Conservation (phyloP, 1,284 basidiomycete genomes). For the Boletus sp. region DNA sequence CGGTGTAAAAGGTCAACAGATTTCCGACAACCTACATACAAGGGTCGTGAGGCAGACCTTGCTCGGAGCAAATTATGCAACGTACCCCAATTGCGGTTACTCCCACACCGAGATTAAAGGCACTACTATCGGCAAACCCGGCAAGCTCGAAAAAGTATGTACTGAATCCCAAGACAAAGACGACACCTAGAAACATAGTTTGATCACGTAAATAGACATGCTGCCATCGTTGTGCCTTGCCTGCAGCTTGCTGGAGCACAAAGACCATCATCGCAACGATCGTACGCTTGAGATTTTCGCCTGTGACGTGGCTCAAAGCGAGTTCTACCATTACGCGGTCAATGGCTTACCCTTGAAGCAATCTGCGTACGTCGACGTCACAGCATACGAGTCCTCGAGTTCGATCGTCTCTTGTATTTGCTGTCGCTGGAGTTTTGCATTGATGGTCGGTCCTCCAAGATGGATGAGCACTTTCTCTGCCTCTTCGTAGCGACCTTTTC, state of each 20-base stretch:
- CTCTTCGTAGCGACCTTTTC: conserved; percentile 48
- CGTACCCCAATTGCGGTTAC: conserved; percentile 27
- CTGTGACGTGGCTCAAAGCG: conserved; percentile 9
- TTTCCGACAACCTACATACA: conserved; percentile 24
- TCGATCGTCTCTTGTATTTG: conserved; percentile 31
- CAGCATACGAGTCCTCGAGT: conserved; percentile 29
- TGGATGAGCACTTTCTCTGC: conserved; percentile 46
- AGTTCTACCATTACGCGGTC: neutral
- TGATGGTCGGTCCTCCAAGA: conserved; percentile 24
- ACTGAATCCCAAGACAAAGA: conserved; percentile 29
- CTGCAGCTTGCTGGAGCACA: conserved; percentile 29
- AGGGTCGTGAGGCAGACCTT: neutral
- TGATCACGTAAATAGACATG: neutral
- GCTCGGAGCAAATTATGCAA: neutral
- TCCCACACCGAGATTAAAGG: conserved; percentile 29
- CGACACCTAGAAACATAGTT: conserved; percentile 22
- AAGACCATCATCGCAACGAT: conserved; percentile 33
- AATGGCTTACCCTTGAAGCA: conserved; percentile 26
- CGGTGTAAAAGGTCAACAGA: conserved; percentile 25
- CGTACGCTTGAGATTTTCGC: conserved; percentile 27
- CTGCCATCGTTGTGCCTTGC: conserved; percentile 2
- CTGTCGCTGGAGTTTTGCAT: conserved; percentile 18
- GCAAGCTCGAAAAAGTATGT: conserved; percentile 34
- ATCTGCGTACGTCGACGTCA: conserved; percentile 22
- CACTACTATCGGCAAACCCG: conserved; percentile 22